Percentiles rank a stretch among this genome's conserved stretches.
phyloP scores from a whole-genome alignment of 345 rosid species.

The Streptanthus diversifolius region DNA sequence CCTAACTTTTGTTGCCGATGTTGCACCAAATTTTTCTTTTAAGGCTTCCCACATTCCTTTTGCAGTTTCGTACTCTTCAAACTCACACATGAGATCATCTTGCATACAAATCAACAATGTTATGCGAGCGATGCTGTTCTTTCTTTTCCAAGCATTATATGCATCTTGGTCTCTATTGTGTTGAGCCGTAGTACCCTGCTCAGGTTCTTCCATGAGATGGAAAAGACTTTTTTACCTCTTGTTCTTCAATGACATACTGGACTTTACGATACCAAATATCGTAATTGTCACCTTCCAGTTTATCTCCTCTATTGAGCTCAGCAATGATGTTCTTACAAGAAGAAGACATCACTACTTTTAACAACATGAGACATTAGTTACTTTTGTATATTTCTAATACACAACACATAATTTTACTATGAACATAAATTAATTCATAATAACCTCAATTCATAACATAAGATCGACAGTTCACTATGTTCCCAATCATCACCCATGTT shows the following conservation, averaged over 20 bases:
- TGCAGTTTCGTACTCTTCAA: neutral
- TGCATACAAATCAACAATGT: neutral
- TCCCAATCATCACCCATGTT: too few species aligned
- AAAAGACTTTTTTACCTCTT: neutral
- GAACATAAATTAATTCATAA: too few species aligned
- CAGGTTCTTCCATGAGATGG: neutral
- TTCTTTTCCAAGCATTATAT: neutral
- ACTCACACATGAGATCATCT: neutral
- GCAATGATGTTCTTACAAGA: neutral
- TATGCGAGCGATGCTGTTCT: neutral
- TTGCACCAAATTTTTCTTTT: neutral
- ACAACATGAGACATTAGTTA: neutral
- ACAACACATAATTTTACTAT: neutral
- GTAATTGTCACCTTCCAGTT: conserved; percentile 8
- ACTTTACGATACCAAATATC: conserved; percentile 3
- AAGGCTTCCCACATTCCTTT: neutral
- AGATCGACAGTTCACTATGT: too few species aligned
- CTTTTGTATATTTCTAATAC: neutral
- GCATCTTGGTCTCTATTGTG: neutral
- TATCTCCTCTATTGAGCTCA: neutral
- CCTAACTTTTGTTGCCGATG: neutral
- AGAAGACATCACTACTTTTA: neutral
- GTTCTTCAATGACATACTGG: neutral
- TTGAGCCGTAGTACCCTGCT: neutral
- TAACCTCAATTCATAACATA: too few species aligned